A percentile compares a stretch with the other conserved stretches of the same genome.
Evolutionary conservation across 73 alveolate genomes (phyloP).

Genomic region (Stentor coeruleus): DNA sequence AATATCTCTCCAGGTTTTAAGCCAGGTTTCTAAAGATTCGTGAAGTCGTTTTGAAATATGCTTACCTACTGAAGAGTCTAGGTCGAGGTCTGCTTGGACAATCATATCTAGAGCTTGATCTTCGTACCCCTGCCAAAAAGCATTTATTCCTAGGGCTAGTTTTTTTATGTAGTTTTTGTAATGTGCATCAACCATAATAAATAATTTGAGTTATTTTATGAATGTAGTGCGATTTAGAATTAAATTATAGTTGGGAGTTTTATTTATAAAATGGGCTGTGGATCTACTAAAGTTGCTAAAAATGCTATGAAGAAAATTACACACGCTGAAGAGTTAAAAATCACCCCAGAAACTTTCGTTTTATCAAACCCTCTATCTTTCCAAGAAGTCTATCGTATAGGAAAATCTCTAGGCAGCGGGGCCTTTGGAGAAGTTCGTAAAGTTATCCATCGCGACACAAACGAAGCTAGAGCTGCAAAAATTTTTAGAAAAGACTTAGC

Average conservation of each 20-base stretch:
- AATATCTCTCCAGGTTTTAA: neutral
- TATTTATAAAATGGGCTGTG: too few relatives aligned
- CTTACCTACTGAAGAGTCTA: neutral
- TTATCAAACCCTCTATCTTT: too few relatives aligned
- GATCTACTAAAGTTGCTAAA: too few relatives aligned
- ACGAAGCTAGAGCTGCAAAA: conserved; percentile 66
- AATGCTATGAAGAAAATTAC: too few relatives aligned
- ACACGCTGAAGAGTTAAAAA: too few relatives aligned
- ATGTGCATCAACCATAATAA: neutral
- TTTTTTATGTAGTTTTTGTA: neutral
- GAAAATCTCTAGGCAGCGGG: too few relatives aligned
- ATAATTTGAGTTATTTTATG: too few relatives aligned
- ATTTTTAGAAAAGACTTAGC: conserved; percentile 61
- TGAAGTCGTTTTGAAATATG: neutral
- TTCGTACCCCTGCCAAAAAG: neutral
- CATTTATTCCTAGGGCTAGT: neutral
- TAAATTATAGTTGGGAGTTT: too few relatives aligned
- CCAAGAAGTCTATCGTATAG: too few relatives aligned
- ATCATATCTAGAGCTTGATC: neutral
- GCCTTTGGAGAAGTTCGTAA: conserved; percentile 74
- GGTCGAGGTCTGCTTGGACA: neutral
- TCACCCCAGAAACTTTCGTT: too few relatives aligned
- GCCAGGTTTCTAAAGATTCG: neutral
- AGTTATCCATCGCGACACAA: conserved; percentile 57
- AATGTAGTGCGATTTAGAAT: too few relatives aligned